These are phyloP conservation scores for Boletus reticuloceps DNA, from an alignment of 768 basidiomycete genomes.

Conservation along the genomic window DNA sequence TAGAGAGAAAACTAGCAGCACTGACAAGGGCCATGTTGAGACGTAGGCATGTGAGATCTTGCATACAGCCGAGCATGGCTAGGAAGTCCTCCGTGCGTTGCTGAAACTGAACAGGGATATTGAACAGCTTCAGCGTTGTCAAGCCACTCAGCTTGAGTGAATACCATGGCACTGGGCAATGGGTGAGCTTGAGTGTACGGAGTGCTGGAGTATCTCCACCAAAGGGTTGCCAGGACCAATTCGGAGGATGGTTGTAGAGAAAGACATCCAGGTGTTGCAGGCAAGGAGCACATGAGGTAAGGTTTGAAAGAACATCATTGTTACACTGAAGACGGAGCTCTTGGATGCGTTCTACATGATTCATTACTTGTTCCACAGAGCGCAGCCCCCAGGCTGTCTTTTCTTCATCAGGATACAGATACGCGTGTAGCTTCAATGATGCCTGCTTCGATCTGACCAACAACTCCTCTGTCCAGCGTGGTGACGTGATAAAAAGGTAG, in stretches of 20 bases:
- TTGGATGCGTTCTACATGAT: not conserved
- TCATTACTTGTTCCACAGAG: not conserved
- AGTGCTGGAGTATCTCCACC: no score
- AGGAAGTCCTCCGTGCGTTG: constrained; percentile 32
- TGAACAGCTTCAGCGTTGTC: constrained; percentile 32
- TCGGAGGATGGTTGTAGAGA: no score
- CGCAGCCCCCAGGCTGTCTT: no score
- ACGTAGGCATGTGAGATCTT: constrained; percentile 31
- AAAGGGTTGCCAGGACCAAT: no score
- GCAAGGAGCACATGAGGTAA: not conserved
- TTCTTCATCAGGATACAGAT: not conserved
- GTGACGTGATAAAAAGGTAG: constrained; percentile 28
- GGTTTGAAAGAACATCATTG: not conserved
- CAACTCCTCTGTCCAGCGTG: constrained; percentile 40
- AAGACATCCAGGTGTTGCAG: not conserved
- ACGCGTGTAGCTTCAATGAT: constrained; percentile 9
- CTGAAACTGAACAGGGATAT: constrained; percentile 18
- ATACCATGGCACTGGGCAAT: not conserved
- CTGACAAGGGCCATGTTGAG: constrained; percentile 32
- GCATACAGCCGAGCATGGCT: constrained; percentile 33
- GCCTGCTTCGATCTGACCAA: constrained; percentile 42
- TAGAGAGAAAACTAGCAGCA: not conserved
- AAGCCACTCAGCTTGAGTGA: constrained; percentile 20
- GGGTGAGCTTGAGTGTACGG: not conserved
- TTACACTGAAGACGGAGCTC: not conserved